Percentiles rank a stretch among this genome's conserved stretches.
Evolutionary conservation across 2,329 filamentous ascomycete species (phyloP).

Genomic region (Dothistroma septosporum): DNA sequence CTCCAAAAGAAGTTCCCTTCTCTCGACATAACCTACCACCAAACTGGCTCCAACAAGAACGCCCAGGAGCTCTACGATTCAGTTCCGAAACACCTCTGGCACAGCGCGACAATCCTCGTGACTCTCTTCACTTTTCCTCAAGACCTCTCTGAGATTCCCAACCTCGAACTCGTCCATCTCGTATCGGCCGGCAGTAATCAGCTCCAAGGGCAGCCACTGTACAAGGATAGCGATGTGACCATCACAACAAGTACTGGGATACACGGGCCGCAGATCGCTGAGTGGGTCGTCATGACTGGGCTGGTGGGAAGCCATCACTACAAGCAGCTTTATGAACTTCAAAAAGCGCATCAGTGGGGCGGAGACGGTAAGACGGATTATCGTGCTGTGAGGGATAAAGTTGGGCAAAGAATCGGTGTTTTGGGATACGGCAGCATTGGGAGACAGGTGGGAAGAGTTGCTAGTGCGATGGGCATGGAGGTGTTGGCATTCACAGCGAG

Average conservation of each 20-base stretch:
- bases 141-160: conserved; percentile 34
- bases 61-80: conserved; percentile 8
- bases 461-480: conserved; percentile 56
- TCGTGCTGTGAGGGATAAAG: conserved; percentile 48
- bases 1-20: conserved; percentile 44
- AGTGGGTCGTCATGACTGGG: conserved; percentile 63
- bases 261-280: conserved; percentile 61
- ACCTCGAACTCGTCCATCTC: conserved; percentile 52
- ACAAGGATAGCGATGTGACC: conserved; percentile 50
- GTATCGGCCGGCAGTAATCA: conserved; percentile 57
- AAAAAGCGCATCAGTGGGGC: conserved; percentile 55
- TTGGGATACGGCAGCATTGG: conserved; percentile 61
- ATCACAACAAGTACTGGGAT: conserved; percentile 55
- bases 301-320: conserved; percentile 56
- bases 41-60: conserved; percentile 26
- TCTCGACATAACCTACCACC: conserved; percentile 44
- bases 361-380: conserved; percentile 21
- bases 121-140: conserved; percentile 48
- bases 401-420: conserved; percentile 57
- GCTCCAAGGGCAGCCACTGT: conserved; percentile 50
- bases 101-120: conserved; percentile 45
- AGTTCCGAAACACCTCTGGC: conserved; percentile 36
- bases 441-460: conserved; percentile 46
- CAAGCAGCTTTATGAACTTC: conserved; percentile 52
- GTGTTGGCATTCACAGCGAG: conserved; percentile 72